Evolutionary conservation across 352 stramenopile species (phyloP), one percentile per base, ranked within the genome.

Genomic region (Pythium dissotocum): DNA sequence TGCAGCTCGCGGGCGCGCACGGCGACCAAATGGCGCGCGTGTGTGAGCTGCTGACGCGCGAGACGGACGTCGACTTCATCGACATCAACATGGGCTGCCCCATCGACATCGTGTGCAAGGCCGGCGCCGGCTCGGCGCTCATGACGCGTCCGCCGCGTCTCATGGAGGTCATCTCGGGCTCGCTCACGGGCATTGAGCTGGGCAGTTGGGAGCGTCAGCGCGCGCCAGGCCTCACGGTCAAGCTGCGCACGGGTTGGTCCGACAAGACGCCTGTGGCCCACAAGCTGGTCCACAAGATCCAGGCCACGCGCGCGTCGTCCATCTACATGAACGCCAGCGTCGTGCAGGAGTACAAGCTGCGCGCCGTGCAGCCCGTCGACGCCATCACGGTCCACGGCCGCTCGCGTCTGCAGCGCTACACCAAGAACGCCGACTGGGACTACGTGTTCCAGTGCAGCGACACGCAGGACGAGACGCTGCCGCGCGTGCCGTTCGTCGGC

Each of bases 11-110:
- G 0, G 94, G 89, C 6, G 90, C 82, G 10, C 84, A 98, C 72
- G 79, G 90, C 10, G 96, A 99, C 75, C 90, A 99, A 69, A 97
- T 98, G 80, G 90, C 90, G 13, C 80, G 97, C 48, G 85, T 94
- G 21, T 94, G 88, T 35, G 96, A 99, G 64, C 69, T 99, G 38
- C 77, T 99, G 38, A 82, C 97, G 59, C 89, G 90, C 18, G 90
- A 99, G 72, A 91, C 87, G 44, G 82, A 97, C 33, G 80, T 99
- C 26, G 97, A 99, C 82, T 99, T 99, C 85, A 87, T 99, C 35
- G 98, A 99, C 81, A 92, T 99, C 71, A 99, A 99, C 86, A 94
- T 99, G 77, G 98, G 98, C 52, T 99, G 98, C 78, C 98, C 98
- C 13, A 98, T 99, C 64, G 98, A 99, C 76, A 76, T 99, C 35